Evolutionary conservation across 2,329 filamentous ascomycete genomes (phyloP).

Genomic region (Thermoascus crustaceus): DNA sequence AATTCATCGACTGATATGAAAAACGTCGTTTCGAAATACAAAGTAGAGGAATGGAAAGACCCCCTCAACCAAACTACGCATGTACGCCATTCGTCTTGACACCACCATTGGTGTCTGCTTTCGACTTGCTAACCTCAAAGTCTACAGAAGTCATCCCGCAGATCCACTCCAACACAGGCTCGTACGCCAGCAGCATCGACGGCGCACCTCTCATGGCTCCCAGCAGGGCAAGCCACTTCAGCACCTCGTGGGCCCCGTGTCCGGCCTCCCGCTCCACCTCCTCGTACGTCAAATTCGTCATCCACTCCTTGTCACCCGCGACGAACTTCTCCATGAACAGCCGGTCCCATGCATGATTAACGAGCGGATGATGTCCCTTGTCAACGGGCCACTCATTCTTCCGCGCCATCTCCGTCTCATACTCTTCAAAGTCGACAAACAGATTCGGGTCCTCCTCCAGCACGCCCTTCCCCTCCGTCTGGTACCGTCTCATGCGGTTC

Average conservation of each 20-base stretch:
- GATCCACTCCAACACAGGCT: slow-evolving; percentile 10
- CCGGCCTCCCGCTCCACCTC: slow-evolving; percentile 15
- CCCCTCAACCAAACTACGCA: too few species aligned
- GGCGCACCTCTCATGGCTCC: slow-evolving; percentile 8
- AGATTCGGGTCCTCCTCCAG: slow-evolving; percentile 17
- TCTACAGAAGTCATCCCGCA: slow-evolving; percentile 10
- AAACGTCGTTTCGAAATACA: too few species aligned
- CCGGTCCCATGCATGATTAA: slow-evolving; percentile 20
- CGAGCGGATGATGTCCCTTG: slow-evolving; percentile 22
- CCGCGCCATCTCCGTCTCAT: slow-evolving; percentile 23
- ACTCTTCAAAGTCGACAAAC: slow-evolving; percentile 22
- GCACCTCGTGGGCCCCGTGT: slow-evolving; percentile 14
- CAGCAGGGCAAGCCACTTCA: slow-evolving; percentile 14
- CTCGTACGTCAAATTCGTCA: slow-evolving; percentile 13
- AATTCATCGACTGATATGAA: too few species aligned
- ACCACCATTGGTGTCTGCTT: not conserved
- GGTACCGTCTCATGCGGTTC: slow-evolving; percentile 21
- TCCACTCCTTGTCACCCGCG: slow-evolving; percentile 15
- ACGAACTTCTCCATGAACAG: slow-evolving; percentile 18
- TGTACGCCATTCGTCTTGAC: not conserved
- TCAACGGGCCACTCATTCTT: slow-evolving; percentile 24
- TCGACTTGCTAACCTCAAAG: slow-evolving; percentile 5
- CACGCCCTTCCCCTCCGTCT: slow-evolving; percentile 18
- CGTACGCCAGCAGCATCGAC: slow-evolving; percentile 8
- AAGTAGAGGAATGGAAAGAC: too few species aligned